These are phyloP conservation scores for Rhodosorus marinus DNA, from an alignment of 23 red algal species.

Conservation along the genomic window DNA sequence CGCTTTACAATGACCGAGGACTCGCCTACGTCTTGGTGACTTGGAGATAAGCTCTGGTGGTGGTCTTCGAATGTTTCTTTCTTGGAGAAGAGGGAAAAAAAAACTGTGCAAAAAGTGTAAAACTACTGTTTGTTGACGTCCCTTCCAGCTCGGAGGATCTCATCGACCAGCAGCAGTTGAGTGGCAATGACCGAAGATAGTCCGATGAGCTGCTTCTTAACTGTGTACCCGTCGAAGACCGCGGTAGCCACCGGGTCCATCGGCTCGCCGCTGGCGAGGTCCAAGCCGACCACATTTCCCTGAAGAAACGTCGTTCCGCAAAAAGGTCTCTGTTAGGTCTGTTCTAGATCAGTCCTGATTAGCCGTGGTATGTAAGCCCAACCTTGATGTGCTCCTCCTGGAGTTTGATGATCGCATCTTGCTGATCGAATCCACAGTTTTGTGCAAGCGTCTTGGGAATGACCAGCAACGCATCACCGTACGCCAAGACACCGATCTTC, in stretches of 20 bases:
- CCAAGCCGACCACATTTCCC: constrained; percentile 50
- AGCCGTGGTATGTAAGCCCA: no score
- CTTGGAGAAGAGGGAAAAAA: no score
- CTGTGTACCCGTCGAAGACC: constrained; percentile 69
- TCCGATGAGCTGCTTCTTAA: constrained; percentile 70
- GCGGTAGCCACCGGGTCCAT: constrained; percentile 68
- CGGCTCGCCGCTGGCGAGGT: constrained; percentile 68
- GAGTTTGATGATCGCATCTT: constrained; percentile 67
- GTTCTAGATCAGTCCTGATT: background rate
- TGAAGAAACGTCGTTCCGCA: no score
- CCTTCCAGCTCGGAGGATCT: constrained; percentile 73
- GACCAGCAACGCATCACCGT: constrained; percentile 70
- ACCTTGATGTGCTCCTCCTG: constrained; percentile 43
- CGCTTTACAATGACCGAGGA: no score
- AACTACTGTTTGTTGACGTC: constrained; percentile 36
- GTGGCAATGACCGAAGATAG: constrained; percentile 68
- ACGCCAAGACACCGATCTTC: constrained; percentile 56
- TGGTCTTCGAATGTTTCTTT: no score
- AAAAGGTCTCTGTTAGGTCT: background rate
- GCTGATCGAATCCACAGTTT: constrained; percentile 77
- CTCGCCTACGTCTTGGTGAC: no score
- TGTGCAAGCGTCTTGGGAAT: constrained; percentile 98
- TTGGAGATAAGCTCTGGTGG: no score
- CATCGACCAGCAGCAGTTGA: constrained; percentile 94
- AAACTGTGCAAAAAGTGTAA: no score